These are phyloP conservation scores for Aspergillus saccharolyticus DNA, from an alignment of 495 filamentous ascomycete species.

Conservation along the genomic window DNA sequence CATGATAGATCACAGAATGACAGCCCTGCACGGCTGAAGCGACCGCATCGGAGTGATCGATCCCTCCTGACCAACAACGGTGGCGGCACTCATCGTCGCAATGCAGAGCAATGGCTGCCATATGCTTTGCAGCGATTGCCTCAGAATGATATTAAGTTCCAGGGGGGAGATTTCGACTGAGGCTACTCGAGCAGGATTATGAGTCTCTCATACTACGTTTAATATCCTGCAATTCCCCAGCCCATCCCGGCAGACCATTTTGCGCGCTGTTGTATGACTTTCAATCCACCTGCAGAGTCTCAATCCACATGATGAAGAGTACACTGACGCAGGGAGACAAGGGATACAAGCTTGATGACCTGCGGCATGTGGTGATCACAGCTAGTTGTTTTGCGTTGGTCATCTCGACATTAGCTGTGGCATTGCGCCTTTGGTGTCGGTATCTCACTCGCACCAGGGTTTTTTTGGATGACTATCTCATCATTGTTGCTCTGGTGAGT, in stretches of 20 bases:
- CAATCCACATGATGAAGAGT: neutral
- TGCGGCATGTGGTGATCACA: constrained; percentile 12
- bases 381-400: constrained; percentile 12
- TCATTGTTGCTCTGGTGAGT: constrained; percentile 11
- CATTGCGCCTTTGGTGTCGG: constrained; percentile 10
- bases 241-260: neutral
- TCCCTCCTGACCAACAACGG: neutral
- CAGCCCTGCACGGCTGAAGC: neutral
- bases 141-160: neutral
- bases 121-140: neutral
- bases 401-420: constrained; percentile 11
- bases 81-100: neutral
- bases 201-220: neutral
- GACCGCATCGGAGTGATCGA: neutral
- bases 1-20: neutral
- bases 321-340: neutral
- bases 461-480: constrained; percentile 18
- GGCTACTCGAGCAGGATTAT: neutral
- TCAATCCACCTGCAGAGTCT: neutral
- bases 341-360: constrained; percentile 6
- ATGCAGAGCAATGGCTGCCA: neutral
- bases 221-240: neutral
- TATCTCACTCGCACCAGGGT: constrained; percentile 11
- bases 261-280: neutral
- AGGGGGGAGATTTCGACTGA: neutral